Evolutionary conservation across 2,329 filamentous ascomycete genomes (phyloP).

Genomic region (Fusarium transvaalense): DNA sequence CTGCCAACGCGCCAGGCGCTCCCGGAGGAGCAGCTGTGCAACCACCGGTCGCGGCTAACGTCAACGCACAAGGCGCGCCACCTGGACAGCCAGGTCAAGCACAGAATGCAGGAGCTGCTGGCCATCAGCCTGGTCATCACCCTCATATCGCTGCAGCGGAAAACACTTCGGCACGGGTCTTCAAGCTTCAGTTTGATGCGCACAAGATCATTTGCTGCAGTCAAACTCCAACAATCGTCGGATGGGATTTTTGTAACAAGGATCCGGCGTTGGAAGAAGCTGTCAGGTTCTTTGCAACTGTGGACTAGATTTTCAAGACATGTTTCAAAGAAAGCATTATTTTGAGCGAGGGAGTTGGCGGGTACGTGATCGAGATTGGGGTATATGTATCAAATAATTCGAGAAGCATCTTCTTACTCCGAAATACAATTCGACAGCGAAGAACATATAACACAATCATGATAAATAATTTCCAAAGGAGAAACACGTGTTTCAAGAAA

Average conservation of each 20-base stretch:
- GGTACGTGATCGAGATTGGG: conserved; percentile 15
- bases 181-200: conserved; percentile 97
- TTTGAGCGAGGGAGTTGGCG: conserved; percentile 43
- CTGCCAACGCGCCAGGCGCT: not conserved
- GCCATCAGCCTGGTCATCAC: conserved; percentile 48
- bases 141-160: conserved; percentile 62
- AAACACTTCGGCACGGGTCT: conserved; percentile 74
- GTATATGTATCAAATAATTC: conserved; percentile 27
- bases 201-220: conserved; percentile 94
- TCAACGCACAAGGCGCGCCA: conserved; percentile 40
- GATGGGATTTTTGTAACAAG: conserved; percentile 96
- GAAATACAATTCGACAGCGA: not conserved
- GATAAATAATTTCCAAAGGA: not conserved
- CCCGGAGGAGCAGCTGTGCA: conserved; percentile 18
- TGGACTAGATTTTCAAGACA: conserved; percentile 54
- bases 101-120: conserved; percentile 19
- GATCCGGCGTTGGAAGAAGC: conserved; percentile 84
- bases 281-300: conserved; percentile 79
- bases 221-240: conserved; percentile 90
- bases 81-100: conserved; percentile 36
- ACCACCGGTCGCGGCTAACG: conserved; percentile 26
- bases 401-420: conserved; percentile 5
- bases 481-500: conserved; percentile 2
- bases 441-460: not conserved
- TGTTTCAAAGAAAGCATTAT: conserved; percentile 19